Evolutionary conservation across 2,329 filamentous ascomycete genomes (phyloP).

Genomic region (Hypoxylon sp.): DNA sequence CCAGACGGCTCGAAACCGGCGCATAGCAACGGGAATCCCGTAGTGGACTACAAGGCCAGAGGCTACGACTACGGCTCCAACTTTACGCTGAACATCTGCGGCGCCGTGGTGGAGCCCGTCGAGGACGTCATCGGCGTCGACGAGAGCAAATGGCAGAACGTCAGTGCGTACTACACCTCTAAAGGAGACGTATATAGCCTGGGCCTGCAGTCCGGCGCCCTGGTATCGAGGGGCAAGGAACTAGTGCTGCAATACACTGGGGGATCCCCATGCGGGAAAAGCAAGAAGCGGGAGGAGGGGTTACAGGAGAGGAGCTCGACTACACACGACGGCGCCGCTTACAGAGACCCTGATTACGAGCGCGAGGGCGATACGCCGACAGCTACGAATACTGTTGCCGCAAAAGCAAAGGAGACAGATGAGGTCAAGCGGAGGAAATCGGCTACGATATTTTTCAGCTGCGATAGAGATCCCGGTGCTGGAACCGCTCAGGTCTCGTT

Average conservation of each 20-base stretch:
- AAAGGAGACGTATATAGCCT: constrained; percentile 80
- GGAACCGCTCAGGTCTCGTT: constrained; percentile 83
- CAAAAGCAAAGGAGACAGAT: constrained; percentile 46
- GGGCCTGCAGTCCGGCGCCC: constrained; percentile 73
- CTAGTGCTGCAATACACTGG: constrained; percentile 82
- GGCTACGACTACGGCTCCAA: constrained; percentile 85
- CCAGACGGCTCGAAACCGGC: constrained; percentile 62
- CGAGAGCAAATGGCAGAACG: constrained; percentile 75
- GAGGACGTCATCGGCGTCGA: constrained; percentile 76
- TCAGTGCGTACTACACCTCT: constrained; percentile 82
- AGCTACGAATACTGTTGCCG: constrained; percentile 36
- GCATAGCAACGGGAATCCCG: constrained; percentile 57
- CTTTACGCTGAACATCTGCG: constrained; percentile 88
- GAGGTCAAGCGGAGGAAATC: constrained; percentile 73
- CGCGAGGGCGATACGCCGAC: constrained; percentile 52
- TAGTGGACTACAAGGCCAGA: constrained; percentile 72
- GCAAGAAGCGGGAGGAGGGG: constrained; percentile 56
- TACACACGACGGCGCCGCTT: constrained; percentile 58
- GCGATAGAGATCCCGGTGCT: constrained; percentile 83
- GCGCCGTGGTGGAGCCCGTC: constrained; percentile 77
- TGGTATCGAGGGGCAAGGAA: constrained; percentile 77
- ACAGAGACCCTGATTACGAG: constrained; percentile 52
- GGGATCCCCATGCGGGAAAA: constrained; percentile 79
- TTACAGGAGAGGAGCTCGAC: constrained; percentile 48
- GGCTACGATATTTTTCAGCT: constrained; percentile 92